A percentile compares a stretch with the other conserved stretches of the same genome.
These are phyloP conservation scores for Dendrobium catenatum DNA, from an alignment of 106 monocot genomes.

Conservation along the genomic window DNA sequence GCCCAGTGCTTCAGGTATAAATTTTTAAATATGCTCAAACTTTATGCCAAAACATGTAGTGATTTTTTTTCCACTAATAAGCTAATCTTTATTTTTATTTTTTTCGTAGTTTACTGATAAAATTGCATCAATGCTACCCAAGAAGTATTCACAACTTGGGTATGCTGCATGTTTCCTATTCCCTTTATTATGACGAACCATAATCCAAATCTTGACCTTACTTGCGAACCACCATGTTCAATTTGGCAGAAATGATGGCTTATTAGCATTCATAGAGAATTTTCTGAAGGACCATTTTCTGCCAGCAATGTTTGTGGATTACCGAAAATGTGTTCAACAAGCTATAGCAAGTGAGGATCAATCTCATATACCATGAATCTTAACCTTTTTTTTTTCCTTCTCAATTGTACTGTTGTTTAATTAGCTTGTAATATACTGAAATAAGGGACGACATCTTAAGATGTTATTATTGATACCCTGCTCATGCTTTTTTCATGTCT, in stretches of 20 bases:
- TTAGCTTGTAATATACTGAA: background rate
- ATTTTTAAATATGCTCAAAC: background rate
- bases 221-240: background rate
- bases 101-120: constrained; percentile 83
- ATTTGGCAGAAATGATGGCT: constrained; percentile 76
- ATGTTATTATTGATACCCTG: background rate
- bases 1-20: constrained; percentile 88
- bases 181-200: background rate
- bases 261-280: constrained; percentile 84
- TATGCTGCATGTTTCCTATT: constrained; percentile 22
- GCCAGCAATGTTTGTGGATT: constrained; percentile 96
- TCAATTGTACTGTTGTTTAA: background rate
- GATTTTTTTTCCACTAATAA: background rate
- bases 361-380: background rate
- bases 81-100: background rate
- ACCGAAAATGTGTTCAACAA: constrained; percentile 94
- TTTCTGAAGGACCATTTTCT: constrained; percentile 97
- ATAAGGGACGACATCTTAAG: background rate
- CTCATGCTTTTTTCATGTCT: background rate
- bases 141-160: constrained; percentile 88
- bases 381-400: background rate
- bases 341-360: constrained; percentile 80
- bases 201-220: background rate
- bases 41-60: background rate
- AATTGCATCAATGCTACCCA: constrained; percentile 69